A percentile compares a stretch with the other conserved stretches of the same genome.
phyloP scores from a whole-genome alignment of 495 filamentous ascomycete species.

The Xylaria flabelliformis region DNA sequence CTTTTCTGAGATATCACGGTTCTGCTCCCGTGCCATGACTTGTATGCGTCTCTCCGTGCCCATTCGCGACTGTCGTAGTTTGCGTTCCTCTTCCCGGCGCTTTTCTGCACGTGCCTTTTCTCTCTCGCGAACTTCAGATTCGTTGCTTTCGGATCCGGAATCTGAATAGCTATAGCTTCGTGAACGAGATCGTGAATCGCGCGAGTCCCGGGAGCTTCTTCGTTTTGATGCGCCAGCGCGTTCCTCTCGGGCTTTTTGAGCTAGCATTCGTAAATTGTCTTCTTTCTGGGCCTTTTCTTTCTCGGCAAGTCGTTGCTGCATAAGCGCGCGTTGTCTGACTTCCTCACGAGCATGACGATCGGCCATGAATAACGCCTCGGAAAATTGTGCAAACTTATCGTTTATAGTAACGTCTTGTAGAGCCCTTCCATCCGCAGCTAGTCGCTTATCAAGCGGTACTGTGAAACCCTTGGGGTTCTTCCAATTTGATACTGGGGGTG shows the following conservation, averaged over 20 bases:
- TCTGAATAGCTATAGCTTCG: slow-evolving; percentile 63
- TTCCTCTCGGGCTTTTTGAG: slow-evolving; percentile 89
- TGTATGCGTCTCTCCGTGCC: slow-evolving; percentile 89
- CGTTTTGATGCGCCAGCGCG: slow-evolving; percentile 63
- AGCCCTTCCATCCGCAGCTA: slow-evolving; percentile 93
- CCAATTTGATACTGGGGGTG: slow-evolving; percentile 95
- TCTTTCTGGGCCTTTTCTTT: slow-evolving; percentile 95
- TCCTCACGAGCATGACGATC: slow-evolving; percentile 96
- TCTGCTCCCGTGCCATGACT: slow-evolving; percentile 91
- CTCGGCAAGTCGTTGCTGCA: slow-evolving; percentile 97
- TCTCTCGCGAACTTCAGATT: slow-evolving; percentile 75
- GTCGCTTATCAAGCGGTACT: slow-evolving; percentile 91
- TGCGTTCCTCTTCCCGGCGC: slow-evolving; percentile 81
- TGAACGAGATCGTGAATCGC: slow-evolving; percentile 54
- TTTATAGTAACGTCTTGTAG: slow-evolving; percentile 96
- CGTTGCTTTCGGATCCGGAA: slow-evolving; percentile 66
- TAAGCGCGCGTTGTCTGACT: slow-evolving; percentile 86
- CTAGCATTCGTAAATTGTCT: slow-evolving; percentile 86
- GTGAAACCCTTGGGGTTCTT: slow-evolving; percentile 99
- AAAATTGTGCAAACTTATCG: slow-evolving; percentile 97
- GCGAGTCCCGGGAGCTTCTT: slow-evolving; percentile 53
- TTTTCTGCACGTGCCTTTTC: slow-evolving; percentile 79
- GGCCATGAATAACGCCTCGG: slow-evolving; percentile 91
- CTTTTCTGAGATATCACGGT: slow-evolving; percentile 97
- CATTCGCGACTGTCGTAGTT: slow-evolving; percentile 94